Conservation (phyloP, 345 rosid species). For the Arabis alpina region DNA sequence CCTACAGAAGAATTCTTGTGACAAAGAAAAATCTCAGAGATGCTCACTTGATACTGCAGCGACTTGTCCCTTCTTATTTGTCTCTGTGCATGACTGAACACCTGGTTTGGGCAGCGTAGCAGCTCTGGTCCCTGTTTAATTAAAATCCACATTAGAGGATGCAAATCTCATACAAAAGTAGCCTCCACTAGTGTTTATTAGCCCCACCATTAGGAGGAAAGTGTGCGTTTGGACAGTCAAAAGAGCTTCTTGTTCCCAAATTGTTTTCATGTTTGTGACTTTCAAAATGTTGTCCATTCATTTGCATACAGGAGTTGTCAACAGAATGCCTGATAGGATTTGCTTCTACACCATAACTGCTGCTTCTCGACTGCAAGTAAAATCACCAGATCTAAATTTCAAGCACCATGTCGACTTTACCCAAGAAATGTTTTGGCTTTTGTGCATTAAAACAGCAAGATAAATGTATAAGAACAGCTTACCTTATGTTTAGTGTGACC, state of each 20-base stretch:
- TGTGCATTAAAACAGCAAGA: background rate
- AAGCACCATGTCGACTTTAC: slow-evolving; percentile 12
- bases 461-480: slow-evolving; percentile 4
- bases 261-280: slow-evolving; percentile 38
- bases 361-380: slow-evolving; percentile 52
- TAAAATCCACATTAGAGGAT: slow-evolving; percentile 31
- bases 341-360: slow-evolving; percentile 46
- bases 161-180: background rate
- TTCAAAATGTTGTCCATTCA: slow-evolving; percentile 45
- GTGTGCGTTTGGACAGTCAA: slow-evolving; percentile 40
- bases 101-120: slow-evolving; percentile 47
- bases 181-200: slow-evolving; percentile 14
- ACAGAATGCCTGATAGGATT: slow-evolving; percentile 45
- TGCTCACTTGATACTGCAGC: slow-evolving; percentile 49
- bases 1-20: slow-evolving; percentile 3
- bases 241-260: slow-evolving; percentile 47
- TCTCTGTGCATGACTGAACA: slow-evolving; percentile 43
- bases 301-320: slow-evolving; percentile 39
- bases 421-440: slow-evolving; percentile 4
- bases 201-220: slow-evolving; percentile 39
- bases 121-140: slow-evolving; percentile 39
- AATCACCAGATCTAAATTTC: slow-evolving; percentile 28
- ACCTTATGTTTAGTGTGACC: slow-evolving; percentile 56
- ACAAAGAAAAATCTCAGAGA: slow-evolving; percentile 25
- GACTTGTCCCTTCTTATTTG: slow-evolving; percentile 49